A percentile compares a stretch with the other conserved stretches of the same genome.
Conservation (phyloP, 2,329 filamentous ascomycete genomes). For the Aschersonia sp. region DNA sequence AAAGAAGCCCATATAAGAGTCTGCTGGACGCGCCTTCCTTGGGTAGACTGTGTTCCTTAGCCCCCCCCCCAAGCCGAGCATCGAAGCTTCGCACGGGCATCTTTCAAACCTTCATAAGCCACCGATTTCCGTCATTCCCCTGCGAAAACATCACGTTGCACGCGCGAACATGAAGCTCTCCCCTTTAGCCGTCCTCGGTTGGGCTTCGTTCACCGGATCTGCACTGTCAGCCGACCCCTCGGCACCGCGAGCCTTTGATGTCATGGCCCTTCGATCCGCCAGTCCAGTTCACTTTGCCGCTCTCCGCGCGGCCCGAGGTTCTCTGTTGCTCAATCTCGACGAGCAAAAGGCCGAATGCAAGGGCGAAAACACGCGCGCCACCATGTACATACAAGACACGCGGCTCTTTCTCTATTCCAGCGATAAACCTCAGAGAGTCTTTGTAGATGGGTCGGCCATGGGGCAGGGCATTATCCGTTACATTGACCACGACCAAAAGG, state of each 20-base stretch:
- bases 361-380: conserved; percentile 26
- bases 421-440: conserved; percentile 31
- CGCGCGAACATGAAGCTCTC: conserved; percentile 13
- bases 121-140: too few species aligned
- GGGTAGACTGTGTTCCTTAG: too few species aligned
- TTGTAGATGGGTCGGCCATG: conserved; percentile 42
- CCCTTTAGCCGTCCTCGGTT: conserved; percentile 7
- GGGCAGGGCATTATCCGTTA: conserved; percentile 39
- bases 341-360: conserved; percentile 35
- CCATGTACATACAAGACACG: conserved; percentile 31
- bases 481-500: conserved; percentile 26
- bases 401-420: conserved; percentile 32
- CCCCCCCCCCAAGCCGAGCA: too few species aligned
- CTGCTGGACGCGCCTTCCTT: too few species aligned
- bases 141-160: too few species aligned
- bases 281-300: conserved; percentile 29
- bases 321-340: conserved; percentile 27
- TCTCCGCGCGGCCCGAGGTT: conserved; percentile 28
- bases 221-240: conserved; percentile 11
- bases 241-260: conserved; percentile 24
- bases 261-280: conserved; percentile 34
- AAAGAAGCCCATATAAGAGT: not conserved
- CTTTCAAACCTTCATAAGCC: too few species aligned
- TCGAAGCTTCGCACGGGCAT: too few species aligned
- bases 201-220: conserved; percentile 12